A percentile compares a stretch with the other conserved stretches of the same genome.
Conservation (phyloP, 129 eudicot species). For the Pittosporum tobira region DNA sequence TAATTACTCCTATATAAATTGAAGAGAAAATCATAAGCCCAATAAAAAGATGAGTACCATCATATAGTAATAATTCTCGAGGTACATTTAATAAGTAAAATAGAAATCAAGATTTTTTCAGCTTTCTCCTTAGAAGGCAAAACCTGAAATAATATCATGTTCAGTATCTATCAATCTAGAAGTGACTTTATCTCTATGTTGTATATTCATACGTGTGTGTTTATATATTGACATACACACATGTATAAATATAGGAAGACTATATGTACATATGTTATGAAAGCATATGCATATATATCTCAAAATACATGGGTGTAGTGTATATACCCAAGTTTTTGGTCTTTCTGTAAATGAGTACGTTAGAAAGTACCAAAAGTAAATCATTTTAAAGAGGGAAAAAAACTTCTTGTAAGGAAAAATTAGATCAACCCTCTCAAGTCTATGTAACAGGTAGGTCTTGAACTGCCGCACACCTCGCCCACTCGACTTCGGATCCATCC, state of each 20-base stretch:
- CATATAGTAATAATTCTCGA: no score
- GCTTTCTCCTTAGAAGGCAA: not conserved
- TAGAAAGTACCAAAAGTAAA: not conserved
- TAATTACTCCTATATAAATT: no score
- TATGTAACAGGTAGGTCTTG: conserved; percentile 79
- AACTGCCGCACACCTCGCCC: conserved; percentile 96
- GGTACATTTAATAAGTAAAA: not conserved
- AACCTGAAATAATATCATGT: not conserved
- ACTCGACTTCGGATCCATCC: conserved; percentile 71
- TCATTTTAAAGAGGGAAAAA: not conserved
- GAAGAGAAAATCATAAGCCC: not conserved
- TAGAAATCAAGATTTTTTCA: not conserved
- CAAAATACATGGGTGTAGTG: no score
- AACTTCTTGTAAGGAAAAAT: not conserved
- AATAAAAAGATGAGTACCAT: not conserved
- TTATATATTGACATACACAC: no score
- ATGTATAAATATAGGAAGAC: no score
- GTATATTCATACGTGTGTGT: no score
- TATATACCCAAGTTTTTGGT: no score
- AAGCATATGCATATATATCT: no score
- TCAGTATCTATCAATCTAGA: not conserved
- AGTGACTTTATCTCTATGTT: no score
- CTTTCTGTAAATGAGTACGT: no score
- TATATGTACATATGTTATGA: no score
- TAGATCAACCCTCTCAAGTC: conserved; percentile 56